Base-by-base conservation (phyloP, 2,329 filamentous ascomycete species). In the Colletotrichum navitas region DNA sequence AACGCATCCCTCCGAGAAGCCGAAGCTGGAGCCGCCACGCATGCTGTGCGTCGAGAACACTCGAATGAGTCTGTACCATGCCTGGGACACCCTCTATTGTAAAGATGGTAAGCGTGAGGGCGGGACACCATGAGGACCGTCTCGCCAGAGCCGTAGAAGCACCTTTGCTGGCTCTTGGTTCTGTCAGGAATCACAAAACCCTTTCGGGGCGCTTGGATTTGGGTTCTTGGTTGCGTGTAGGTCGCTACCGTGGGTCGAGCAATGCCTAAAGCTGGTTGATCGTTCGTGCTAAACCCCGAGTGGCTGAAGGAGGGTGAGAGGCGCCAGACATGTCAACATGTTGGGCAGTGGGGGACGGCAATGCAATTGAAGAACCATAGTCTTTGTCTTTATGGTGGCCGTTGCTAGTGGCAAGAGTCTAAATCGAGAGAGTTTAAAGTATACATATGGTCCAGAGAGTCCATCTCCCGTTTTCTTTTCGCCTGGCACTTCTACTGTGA, bases 221-320 rank as follows among this genome's bases (percentile, higher is more conserved):
- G 18, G n/a, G 14, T 62, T 39, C 34, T 56, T 39, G 54, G 54
- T 56, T 11, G 21, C 7, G 45, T 47, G 18, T 51, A 36, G n/a
- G 16, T 41, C 43, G 59, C 29, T 62, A 51, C 59, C 59, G 43
- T 62, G 59, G 59, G 45, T 26, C 45, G 24, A 14, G n/a, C n/a
- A 32, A 51, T 11, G 43, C n/a, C 39, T 29, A 41, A n/a, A 10
- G 14, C n/a, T 29, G 45, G 21, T 29, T 51, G 8, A 14, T 51
- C 18, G 45, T 24, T 39, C 24, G 24, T 62, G 32, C 59, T 51
- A 18, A 26, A 5, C 21, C 39, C 41, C 26, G 58, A 43, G 29
- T 47, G 58, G 41, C n/a, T 21, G 41, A 16, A 43, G 41, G 41
- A 21, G 6, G 6, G 3, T 10, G 16, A 11, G 26, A 16, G 11